Evolutionary conservation across 2,329 filamentous ascomycete species (phyloP), one percentile per base, ranked within the genome.

Genomic region (Sporothrix inflata): DNA sequence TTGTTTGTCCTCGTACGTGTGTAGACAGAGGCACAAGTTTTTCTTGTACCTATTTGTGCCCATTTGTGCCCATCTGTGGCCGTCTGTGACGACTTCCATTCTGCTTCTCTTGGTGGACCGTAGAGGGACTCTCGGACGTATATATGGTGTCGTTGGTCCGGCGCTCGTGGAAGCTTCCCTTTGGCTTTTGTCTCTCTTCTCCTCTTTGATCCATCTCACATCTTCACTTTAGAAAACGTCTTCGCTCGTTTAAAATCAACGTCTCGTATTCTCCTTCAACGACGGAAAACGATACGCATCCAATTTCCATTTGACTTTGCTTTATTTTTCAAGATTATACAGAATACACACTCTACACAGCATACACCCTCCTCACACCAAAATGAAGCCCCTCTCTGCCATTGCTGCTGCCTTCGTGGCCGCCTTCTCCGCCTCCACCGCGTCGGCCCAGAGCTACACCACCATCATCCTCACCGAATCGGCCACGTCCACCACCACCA

Each of bases 381-480:
- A 19, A 7, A 72, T 72, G 71, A 70, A 70, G 67, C 38, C 66
- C 19, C 4, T 45, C 9, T 53, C 68, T 14, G 55, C 47, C 9
- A 14, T 66, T 34, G 30, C 63, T 21, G 45, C 60, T 6, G 16
- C 61, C 45, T 12, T 42, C 14, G 47, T 19, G 8, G 19, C 42
- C 14, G 47, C 47, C 19, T 16, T 16, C 19, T 55, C 49, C 12
- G 66, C 70, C 60, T 19, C 70, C 6, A 55, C 66, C n/a, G 47
- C 53, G 1, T 19, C 71, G 11, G 71, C 73, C 19, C 67, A 72
- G 40, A 72, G 55, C 67, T 67, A 63, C n/a, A 74, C 72, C 19
- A 70, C 73, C 38, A 72, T 74, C 6, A 53, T 74, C 19, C 65
- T 74, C 49, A 74, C 74, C 57, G 68, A 71, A 47, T 69, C 71